Evolutionary conservation across 306 rosid species (phyloP).

Genomic region (Carpinus fangiana): DNA sequence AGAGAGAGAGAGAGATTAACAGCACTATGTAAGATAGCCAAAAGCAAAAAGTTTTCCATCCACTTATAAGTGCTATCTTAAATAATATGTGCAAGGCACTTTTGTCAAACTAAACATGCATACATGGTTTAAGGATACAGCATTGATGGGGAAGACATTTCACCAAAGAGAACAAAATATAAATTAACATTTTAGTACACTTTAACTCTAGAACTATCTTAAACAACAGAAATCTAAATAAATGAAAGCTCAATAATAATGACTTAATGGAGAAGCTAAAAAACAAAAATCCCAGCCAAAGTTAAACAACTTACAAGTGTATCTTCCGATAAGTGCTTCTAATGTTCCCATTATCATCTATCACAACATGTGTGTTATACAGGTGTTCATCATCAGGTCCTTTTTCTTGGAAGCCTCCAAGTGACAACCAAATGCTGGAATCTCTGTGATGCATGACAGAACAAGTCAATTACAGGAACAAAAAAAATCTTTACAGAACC

Average conservation of each 20-base stretch:
- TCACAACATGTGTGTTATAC: conserved; percentile 76
- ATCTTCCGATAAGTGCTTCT: conserved; percentile 75
- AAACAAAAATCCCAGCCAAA: conserved; percentile 11
- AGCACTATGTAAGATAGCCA: not conserved
- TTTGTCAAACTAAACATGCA: not conserved
- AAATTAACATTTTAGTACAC: not conserved
- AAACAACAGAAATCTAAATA: not conserved
- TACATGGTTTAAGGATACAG: not conserved
- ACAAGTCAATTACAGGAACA: conserved; percentile 5
- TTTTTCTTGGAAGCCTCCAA: conserved; percentile 93
- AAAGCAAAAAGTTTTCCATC: not conserved
- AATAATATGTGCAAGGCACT: too few species aligned
- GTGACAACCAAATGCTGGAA: conserved; percentile 91
- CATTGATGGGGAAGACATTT: not conserved
- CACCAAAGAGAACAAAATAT: not conserved
- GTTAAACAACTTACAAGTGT: conserved; percentile 62
- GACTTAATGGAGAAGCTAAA: not conserved
- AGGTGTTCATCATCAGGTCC: conserved; percentile 75
- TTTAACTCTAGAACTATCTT: not conserved
- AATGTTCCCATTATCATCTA: conserved; percentile 83
- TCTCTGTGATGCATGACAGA: conserved; percentile 59
- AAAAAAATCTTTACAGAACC: not conserved
- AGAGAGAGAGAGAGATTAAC: not conserved
- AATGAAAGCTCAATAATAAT: conserved; percentile 9
- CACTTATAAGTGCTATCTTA: too few species aligned